These are phyloP conservation scores for Persicaria maculosa DNA, from an alignment of 148 eudicot species.

Conservation along the genomic window DNA sequence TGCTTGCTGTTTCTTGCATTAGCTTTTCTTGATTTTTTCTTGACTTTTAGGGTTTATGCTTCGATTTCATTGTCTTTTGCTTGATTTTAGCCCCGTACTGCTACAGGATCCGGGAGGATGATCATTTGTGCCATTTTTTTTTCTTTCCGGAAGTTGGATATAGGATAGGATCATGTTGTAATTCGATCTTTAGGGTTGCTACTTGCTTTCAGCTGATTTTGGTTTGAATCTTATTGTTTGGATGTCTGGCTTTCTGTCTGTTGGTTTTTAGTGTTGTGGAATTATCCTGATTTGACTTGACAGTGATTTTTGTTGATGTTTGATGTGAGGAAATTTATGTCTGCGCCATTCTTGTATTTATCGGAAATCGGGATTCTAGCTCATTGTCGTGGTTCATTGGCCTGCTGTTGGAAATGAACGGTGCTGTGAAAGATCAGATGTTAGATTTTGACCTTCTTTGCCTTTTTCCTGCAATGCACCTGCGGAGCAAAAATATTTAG, in stretches of 20 bases:
- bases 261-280: not conserved
- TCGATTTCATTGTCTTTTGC: not conserved
- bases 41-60: not conserved
- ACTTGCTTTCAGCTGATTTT: not conserved
- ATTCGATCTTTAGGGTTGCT: not conserved
- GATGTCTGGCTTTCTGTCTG: not conserved
- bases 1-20: not conserved
- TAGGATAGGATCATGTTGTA: not conserved
- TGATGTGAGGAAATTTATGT: not conserved
- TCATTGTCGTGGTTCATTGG: not conserved
- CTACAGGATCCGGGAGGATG: not conserved
- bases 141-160: not conserved
- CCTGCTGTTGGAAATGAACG: not conserved
- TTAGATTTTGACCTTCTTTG: too few relatives aligned
- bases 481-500: not conserved
- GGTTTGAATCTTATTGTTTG: not conserved
- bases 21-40: not conserved
- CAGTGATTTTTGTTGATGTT: not conserved
- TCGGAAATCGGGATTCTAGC: not conserved
- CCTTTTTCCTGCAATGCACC: too few relatives aligned
- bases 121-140: not conserved
- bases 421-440: not conserved
- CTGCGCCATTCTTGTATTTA: constrained; percentile 2
- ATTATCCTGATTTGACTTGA: not conserved
- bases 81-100: not conserved